Conservation (phyloP, 352 stramenopile genomes). For the Thalassiosira livingstoniorum region DNA sequence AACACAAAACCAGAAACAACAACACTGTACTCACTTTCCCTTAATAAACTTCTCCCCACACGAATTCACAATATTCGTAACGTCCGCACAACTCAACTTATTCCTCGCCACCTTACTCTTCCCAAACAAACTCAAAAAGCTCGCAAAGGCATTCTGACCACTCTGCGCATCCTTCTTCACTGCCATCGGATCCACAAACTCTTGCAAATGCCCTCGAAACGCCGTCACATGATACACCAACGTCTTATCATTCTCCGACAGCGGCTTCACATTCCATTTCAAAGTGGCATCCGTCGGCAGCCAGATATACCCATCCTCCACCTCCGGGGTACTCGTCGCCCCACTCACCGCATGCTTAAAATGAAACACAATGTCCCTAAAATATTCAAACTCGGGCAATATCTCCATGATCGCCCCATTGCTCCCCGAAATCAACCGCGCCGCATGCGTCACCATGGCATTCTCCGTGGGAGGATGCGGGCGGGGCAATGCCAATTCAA, state of each 20-base stretch:
- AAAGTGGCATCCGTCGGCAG: conserved; percentile 86
- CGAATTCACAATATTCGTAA: conserved; percentile 86
- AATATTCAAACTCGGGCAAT: conserved; percentile 90
- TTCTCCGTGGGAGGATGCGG: conserved; percentile 72
- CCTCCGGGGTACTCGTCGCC: conserved; percentile 68
- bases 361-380: conserved; percentile 91
- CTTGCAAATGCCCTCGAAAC: conserved; percentile 80
- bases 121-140: conserved; percentile 85
- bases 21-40: conserved; percentile 70
- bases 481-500: conserved; percentile 80
- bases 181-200: conserved; percentile 82
- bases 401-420: conserved; percentile 89
- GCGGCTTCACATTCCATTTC: conserved; percentile 79
- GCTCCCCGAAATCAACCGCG: conserved; percentile 83
- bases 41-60: conserved; percentile 85
- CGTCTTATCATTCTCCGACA: conserved; percentile 79
- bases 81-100: conserved; percentile 84
- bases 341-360: conserved; percentile 89
- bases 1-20: conserved; percentile 20
- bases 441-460: conserved; percentile 75
- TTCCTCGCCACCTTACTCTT: conserved; percentile 79
- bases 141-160: conserved; percentile 73
- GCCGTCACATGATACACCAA: conserved; percentile 83
- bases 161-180: conserved; percentile 59
- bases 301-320: conserved; percentile 82